Evolutionary conservation across 495 filamentous ascomycete genomes (phyloP).

Genomic region (Parmelia sp.): DNA sequence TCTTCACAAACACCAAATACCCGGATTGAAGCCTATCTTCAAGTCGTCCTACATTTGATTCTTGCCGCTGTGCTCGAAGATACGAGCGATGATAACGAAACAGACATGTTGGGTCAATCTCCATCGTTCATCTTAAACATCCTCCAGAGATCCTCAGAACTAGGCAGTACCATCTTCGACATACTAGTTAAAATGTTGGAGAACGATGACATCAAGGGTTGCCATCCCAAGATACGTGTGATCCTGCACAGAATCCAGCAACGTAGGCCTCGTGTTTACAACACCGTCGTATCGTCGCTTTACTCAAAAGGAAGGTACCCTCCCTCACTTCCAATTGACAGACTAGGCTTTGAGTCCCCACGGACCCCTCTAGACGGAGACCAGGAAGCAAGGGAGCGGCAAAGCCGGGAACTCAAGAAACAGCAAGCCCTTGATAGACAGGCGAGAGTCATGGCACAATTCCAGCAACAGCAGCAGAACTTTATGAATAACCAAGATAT

Average conservation of each 20-base stretch:
- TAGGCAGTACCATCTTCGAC: slow-evolving; percentile 61
- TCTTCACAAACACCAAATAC: slow-evolving; percentile 70
- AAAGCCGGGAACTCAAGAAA: slow-evolving; percentile 74
- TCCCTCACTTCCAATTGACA: slow-evolving; percentile 47
- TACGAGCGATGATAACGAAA: slow-evolving; percentile 50
- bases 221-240: slow-evolving; percentile 75
- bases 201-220: slow-evolving; percentile 67
- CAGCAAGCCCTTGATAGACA: slow-evolving; percentile 80
- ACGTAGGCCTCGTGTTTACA: slow-evolving; percentile 64
- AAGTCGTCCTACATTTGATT: slow-evolving; percentile 80
- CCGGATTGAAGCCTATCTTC: slow-evolving; percentile 82
- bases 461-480: slow-evolving; percentile 91
- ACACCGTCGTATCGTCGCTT: slow-evolving; percentile 45
- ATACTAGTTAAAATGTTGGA: slow-evolving; percentile 67
- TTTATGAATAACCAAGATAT: slow-evolving; percentile 81
- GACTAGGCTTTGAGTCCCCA: slow-evolving; percentile 52
- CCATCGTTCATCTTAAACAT: slow-evolving; percentile 64
- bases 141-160: slow-evolving; percentile 51
- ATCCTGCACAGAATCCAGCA: slow-evolving; percentile 84
- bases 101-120: slow-evolving; percentile 34
- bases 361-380: slow-evolving; percentile 38
- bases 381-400: slow-evolving; percentile 38
- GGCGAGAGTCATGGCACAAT: slow-evolving; percentile 90
- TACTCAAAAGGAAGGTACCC: slow-evolving; percentile 34
- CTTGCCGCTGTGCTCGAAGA: slow-evolving; percentile 83